Evolutionary conservation across 2,329 filamentous ascomycete genomes (phyloP).

Genomic region (Aspergillus terreus): DNA sequence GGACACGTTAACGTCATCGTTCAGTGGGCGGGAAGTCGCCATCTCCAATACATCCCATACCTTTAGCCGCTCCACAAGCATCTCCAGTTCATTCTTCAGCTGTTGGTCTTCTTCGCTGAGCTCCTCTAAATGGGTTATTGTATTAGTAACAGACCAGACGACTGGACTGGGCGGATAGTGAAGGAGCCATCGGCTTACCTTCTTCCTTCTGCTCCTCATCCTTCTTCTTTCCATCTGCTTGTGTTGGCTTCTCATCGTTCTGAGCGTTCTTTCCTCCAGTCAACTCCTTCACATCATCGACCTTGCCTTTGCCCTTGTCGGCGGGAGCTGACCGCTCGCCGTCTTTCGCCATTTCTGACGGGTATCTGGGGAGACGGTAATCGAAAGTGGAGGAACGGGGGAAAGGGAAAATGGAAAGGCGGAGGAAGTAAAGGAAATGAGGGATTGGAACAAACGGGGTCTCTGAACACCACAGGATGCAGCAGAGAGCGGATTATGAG

Average conservation of each 20-base stretch:
- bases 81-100: slow-evolving; percentile 94
- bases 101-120: slow-evolving; percentile 97
- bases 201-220: slow-evolving; percentile 61
- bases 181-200: slow-evolving; percentile 41
- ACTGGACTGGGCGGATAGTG: slow-evolving; percentile 32
- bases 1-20: slow-evolving; percentile 26
- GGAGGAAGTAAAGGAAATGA: slow-evolving; percentile 9
- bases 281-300: slow-evolving; percentile 62
- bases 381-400: slow-evolving; percentile 7
- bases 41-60: slow-evolving; percentile 47
- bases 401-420: slow-evolving; percentile 2
- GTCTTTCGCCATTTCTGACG: slow-evolving; percentile 78
- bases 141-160: slow-evolving; percentile 19
- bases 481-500: slow-evolving; percentile 18
- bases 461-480: slow-evolving; percentile 17
- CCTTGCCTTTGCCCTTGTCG: slow-evolving; percentile 97
- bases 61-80: slow-evolving; percentile 93
- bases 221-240: slow-evolving; percentile 68
- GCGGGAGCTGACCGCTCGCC: slow-evolving; percentile 77
- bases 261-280: slow-evolving; percentile 51
- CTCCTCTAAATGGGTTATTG: slow-evolving; percentile 63
- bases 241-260: slow-evolving; percentile 64
- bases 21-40: slow-evolving; percentile 4
- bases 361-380: slow-evolving; percentile 28
- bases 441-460: slow-evolving; percentile 11